These are phyloP conservation scores for Phytophthora syringae DNA, from an alignment of 352 stramenopile genomes.

Conservation along the genomic window DNA sequence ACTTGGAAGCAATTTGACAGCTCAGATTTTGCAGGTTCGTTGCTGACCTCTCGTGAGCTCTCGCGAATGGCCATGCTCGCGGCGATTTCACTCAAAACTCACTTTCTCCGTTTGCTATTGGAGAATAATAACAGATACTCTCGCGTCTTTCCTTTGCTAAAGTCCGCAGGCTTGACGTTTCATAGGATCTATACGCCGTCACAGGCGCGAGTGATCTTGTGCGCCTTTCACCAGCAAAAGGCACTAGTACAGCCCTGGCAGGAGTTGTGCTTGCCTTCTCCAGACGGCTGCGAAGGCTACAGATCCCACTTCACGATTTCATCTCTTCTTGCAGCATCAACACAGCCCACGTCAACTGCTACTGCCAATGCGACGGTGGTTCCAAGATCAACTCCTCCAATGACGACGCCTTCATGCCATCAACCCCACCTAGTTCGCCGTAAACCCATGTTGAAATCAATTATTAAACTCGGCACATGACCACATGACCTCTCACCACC, in stretches of 20 bases:
- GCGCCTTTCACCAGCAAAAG: not conserved
- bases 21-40: not conserved
- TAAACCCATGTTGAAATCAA: not conserved
- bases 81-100: not conserved
- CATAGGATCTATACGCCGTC: not conserved
- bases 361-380: not conserved
- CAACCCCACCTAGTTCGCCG: not conserved
- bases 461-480: too few species aligned
- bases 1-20: constrained; percentile 2
- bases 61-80: not conserved
- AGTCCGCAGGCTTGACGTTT: not conserved
- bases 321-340: too few species aligned
- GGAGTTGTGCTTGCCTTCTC: not conserved
- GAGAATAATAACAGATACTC: not conserved
- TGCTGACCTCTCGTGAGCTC: not conserved
- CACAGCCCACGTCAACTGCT: not conserved
- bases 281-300: not conserved
- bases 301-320: not conserved
- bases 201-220: not conserved
- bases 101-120: not conserved
- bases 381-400: not conserved
- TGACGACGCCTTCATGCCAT: not conserved
- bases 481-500: too few species aligned
- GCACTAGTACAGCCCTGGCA: not conserved
- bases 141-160: not conserved